phyloP scores from a whole-genome alignment of 2,329 filamentous ascomycete genomes.

The Ophiostoma triangulosporum region DNA sequence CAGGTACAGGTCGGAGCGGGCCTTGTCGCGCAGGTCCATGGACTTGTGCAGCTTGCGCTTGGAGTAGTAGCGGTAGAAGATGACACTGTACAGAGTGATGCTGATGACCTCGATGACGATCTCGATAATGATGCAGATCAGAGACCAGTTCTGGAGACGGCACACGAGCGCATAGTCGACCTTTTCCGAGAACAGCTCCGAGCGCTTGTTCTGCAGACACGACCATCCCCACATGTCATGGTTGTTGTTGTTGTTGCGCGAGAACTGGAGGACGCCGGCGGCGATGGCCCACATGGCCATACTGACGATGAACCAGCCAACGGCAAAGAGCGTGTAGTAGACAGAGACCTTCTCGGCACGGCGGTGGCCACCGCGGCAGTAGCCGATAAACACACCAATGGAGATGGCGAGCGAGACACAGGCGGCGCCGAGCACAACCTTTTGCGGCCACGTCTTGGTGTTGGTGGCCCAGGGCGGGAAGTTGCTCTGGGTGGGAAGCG shows the following conservation, averaged over 20 bases:
- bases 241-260: conserved; percentile 56
- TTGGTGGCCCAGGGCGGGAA: conserved; percentile 72
- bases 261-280: conserved; percentile 70
- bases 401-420: conserved; percentile 71
- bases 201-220: conserved; percentile 78
- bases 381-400: conserved; percentile 67
- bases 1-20: conserved; percentile 88
- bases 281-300: conserved; percentile 86
- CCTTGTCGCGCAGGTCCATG: conserved; percentile 90
- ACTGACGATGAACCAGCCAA: conserved; percentile 86
- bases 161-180: conserved; percentile 85
- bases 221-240: conserved; percentile 98
- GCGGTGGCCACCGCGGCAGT: conserved; percentile 76
- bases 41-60: conserved; percentile 92
- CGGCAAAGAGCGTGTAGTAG: conserved; percentile 90
- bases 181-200: conserved; percentile 62
- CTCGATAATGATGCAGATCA: conserved; percentile 96
- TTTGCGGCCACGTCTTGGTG: conserved; percentile 81
- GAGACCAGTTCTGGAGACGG: conserved; percentile 84
- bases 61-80: conserved; percentile 96
- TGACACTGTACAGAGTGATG: conserved; percentile 81
- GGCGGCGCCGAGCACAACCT: conserved; percentile 64
- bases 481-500: conserved; percentile 60
- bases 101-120: conserved; percentile 83
- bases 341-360: conserved; percentile 85